Evolutionary conservation across 441 rosid species (phyloP), one percentile per base, ranked within the genome.

Genomic region (Euphorbia celastroides): DNA sequence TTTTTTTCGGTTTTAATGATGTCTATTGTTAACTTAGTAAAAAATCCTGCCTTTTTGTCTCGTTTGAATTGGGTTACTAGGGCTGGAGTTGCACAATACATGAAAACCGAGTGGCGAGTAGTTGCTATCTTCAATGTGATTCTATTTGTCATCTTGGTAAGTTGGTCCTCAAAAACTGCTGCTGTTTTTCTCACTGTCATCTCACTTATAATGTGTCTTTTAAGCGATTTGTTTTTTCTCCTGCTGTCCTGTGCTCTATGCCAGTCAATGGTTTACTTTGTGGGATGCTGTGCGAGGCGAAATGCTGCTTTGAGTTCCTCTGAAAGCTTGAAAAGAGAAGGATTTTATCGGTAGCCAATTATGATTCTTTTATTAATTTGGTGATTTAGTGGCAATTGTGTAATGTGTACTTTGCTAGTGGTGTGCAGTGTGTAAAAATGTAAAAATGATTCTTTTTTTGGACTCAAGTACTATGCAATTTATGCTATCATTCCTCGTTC

Each of bases 71-170:
- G 44, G 56, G 57, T 46, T 48, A 58, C 14, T 72, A 93, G 98
- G 86, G 98, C 97, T 17, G 98, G 97, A 69, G 98, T 90, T 60
- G 98, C 97, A 63, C 92, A 93, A 64, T 90, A 87, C 83, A 87
- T 90, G 97, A 90, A 87, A 80, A 88, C 74, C 3, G 96, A 87
- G 75, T 93, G 98, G 97, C 69, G 96, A 69, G 84, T 88, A 57
- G 93, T 93, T 27, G 98, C 98, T 17, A 83, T 88, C 73, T 88
- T 88, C 73, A 87, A 93, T 60, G 80, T 84, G 64, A 70, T 85
- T 65, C 69, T 93, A 25, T 93, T 93, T 57, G 81, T 81, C 28
- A 74, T 88, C 68, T 74, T 93, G 93, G 96, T 93, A 86, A 88
- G 89, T 60, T 16, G 16, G 27, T 28, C 25, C 42, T 34, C 11